Conservation (phyloP, 495 filamentous ascomycete species). For the Aspergillus diversus region DNA sequence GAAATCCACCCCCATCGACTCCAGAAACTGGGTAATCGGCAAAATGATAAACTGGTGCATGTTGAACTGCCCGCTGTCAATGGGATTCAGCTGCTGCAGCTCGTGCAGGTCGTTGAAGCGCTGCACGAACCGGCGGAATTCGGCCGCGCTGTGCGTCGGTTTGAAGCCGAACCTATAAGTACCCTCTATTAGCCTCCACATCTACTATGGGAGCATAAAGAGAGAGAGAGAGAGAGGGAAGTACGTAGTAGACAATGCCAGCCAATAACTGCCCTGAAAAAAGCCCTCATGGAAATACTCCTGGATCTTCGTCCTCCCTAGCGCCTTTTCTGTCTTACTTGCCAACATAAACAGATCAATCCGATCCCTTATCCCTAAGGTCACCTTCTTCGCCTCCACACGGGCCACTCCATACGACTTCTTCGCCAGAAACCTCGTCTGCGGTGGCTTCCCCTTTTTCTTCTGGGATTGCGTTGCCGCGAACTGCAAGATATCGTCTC, state of each 20-base stretch:
- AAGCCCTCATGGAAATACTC: conserved; percentile 42
- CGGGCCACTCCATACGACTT: conserved; percentile 14
- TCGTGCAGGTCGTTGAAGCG: conserved; percentile 32
- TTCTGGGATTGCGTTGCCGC: conserved; percentile 11
- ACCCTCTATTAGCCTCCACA: neutral
- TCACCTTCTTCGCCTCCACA: conserved; percentile 21
- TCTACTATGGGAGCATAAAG: neutral
- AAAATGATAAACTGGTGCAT: conserved; percentile 44
- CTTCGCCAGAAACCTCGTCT: conserved; percentile 24
- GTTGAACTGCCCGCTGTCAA: conserved; percentile 41
- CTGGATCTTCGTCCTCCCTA: conserved; percentile 39
- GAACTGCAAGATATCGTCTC: conserved; percentile 35
- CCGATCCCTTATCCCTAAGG: conserved; percentile 32
- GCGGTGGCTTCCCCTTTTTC: conserved; percentile 7
- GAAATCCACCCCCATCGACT: conserved; percentile 46
- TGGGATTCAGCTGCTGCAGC: conserved; percentile 30
- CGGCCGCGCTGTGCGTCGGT: conserved; percentile 45
- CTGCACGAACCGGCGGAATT: conserved; percentile 35
- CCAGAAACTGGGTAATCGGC: conserved; percentile 43
- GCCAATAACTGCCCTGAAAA: conserved; percentile 47
- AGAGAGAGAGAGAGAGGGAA: neutral
- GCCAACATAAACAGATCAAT: conserved; percentile 37
- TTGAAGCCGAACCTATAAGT: conserved; percentile 40
- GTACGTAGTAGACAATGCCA: conserved; percentile 40
- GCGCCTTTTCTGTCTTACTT: conserved; percentile 33